Percentiles rank a stretch among this genome's conserved stretches.
Evolutionary conservation across 2,329 filamentous ascomycete genomes (phyloP).

Genomic region (Fusarium sp.): DNA sequence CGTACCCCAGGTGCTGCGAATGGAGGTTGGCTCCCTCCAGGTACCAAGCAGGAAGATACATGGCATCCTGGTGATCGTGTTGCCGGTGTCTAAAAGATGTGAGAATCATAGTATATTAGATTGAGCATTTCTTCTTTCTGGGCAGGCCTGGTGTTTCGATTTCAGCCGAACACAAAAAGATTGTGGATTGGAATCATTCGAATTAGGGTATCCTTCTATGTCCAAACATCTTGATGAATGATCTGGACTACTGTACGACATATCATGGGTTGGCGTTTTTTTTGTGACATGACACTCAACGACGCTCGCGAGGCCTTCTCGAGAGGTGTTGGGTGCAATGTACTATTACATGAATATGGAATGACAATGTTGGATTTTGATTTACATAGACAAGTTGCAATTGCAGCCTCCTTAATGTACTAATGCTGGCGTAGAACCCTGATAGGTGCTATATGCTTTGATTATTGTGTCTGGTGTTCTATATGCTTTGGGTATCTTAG

Average conservation of each 20-base stretch:
- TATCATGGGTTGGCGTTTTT: conserved; percentile 43
- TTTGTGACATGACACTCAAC: conserved; percentile 12
- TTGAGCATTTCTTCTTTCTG: conserved; percentile 8
- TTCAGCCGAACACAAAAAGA: conserved; percentile 22
- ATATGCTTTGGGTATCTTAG: conserved; percentile 52
- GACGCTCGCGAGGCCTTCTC: conserved; percentile 12
- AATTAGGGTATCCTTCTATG: conserved; percentile 8
- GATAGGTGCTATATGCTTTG: not conserved
- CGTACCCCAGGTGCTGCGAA: conserved; percentile 58
- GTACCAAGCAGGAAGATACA: conserved; percentile 88
- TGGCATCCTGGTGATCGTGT: conserved; percentile 68
- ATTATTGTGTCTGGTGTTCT: not conserved
- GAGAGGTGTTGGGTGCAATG: conserved; percentile 29
- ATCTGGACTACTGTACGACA: conserved; percentile 35
- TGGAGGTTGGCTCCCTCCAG: conserved; percentile 77
- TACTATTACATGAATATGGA: conserved; percentile 46
- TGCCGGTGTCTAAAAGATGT: conserved; percentile 40
- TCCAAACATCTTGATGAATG: conserved; percentile 34
- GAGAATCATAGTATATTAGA: not conserved
- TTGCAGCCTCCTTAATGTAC: conserved; percentile 18
- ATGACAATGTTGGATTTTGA: conserved; percentile 28
- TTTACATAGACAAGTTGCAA: conserved; percentile 39
- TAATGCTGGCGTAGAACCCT: conserved; percentile 7
- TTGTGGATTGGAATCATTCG: conserved; percentile 19
- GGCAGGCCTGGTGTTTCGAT: conserved; percentile 11